A percentile compares a stretch with the other conserved stretches of the same genome.
phyloP scores from a whole-genome alignment of 768 basidiomycete genomes.

The Auriscalpium vulgare region DNA sequence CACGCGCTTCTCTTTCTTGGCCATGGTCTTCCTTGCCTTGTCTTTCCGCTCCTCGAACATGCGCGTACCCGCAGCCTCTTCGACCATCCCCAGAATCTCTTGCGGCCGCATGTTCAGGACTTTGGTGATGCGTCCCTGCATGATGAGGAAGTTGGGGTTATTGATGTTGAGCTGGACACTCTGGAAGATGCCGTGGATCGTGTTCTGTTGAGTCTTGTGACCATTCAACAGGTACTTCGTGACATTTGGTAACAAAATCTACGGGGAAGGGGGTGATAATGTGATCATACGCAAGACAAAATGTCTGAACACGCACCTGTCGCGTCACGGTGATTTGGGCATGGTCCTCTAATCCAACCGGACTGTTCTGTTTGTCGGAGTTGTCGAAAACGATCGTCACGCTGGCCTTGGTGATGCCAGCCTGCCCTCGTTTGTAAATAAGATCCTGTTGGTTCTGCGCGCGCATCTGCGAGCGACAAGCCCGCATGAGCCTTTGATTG shows the following conservation, averaged over 20 bases:
- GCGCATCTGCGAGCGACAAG: slow-evolving; percentile 55
- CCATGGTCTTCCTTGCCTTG: slow-evolving; percentile 92
- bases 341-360: slow-evolving; percentile 69
- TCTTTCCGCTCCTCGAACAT: slow-evolving; percentile 99
- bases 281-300: too few relatives aligned
- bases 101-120: slow-evolving; percentile 97
- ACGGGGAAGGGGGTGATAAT: background rate
- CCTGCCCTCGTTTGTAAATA: slow-evolving; percentile 98
- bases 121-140: slow-evolving; percentile 99
- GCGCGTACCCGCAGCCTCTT: slow-evolving; percentile 95
- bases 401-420: slow-evolving; percentile 92
- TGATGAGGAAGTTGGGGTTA: slow-evolving; percentile 98
- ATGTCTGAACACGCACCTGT: slow-evolving; percentile 51
- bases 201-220: slow-evolving; percentile 82
- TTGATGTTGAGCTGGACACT: slow-evolving; percentile 98
- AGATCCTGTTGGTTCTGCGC: slow-evolving; percentile 94
- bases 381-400: slow-evolving; percentile 99
- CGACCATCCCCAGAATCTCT: slow-evolving; percentile 97
- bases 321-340: slow-evolving; percentile 95
- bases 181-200: slow-evolving; percentile 88
- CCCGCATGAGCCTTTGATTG: background rate
- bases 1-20: slow-evolving; percentile 94
- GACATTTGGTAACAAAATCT: slow-evolving; percentile 91
- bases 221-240: slow-evolving; percentile 96
- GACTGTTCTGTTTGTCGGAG: slow-evolving; percentile 78